Conservation (phyloP, 768 basidiomycete species). For the Podaxis sp. region DNA sequence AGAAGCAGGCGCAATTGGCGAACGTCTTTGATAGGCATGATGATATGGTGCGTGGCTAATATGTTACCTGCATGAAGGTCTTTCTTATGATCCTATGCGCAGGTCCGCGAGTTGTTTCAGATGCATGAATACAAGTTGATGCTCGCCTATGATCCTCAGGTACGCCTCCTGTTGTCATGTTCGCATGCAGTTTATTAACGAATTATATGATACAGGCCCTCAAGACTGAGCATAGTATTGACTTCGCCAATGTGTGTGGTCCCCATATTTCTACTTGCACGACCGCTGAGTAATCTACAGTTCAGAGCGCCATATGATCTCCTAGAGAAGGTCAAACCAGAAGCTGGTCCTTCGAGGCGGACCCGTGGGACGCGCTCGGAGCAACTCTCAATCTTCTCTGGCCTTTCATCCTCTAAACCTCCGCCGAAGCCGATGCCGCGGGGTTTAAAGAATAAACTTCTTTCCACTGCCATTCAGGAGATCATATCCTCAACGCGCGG, state of each 20-base stretch:
- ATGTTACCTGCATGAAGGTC: constrained; percentile 10
- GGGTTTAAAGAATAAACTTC: background rate
- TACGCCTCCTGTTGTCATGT: constrained; percentile 30
- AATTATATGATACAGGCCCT: constrained; percentile 47
- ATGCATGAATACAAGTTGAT: constrained; percentile 79
- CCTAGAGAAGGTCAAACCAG: constrained; percentile 43
- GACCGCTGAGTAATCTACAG: constrained; percentile 30
- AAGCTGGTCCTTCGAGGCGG: constrained; percentile 51
- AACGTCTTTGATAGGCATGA: constrained; percentile 67
- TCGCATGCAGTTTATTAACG: constrained; percentile 1
- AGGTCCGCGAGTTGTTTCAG: constrained; percentile 90
- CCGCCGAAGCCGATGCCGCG: constrained; percentile 17
- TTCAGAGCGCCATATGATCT: constrained; percentile 66
- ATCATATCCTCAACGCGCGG: constrained; percentile 8
- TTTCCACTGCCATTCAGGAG: constrained; percentile 3
- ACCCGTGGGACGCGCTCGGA: constrained; percentile 54
- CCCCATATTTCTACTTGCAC: constrained; percentile 13
- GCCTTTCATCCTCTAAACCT: constrained; percentile 18
- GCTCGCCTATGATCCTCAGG: constrained; percentile 75
- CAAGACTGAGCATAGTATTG: constrained; percentile 67
- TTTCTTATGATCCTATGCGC: constrained; percentile 1
- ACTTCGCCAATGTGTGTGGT: constrained; percentile 68
- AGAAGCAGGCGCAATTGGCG: constrained; percentile 61
- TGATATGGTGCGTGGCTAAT: constrained; percentile 55
- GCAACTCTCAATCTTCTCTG: constrained; percentile 35